These are phyloP conservation scores for Thraustochytrium sp. DNA, from an alignment of 352 stramenopile genomes.

Conservation along the genomic window DNA sequence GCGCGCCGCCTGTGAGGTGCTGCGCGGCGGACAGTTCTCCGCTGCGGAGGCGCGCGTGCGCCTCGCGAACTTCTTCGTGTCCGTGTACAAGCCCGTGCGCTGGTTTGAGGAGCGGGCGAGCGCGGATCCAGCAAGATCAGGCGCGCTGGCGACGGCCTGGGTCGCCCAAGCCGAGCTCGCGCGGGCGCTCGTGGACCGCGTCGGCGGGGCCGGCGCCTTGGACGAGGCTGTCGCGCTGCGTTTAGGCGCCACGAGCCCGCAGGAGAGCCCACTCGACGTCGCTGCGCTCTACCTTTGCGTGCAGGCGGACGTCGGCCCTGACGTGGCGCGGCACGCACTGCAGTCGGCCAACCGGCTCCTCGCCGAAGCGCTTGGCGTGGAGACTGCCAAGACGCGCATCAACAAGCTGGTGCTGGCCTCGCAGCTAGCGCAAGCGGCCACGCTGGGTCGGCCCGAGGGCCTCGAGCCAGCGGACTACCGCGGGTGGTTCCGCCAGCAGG, in stretches of 20 bases:
- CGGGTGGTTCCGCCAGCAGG: neutral
- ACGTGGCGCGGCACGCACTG: neutral
- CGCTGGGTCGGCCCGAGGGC: neutral
- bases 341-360: neutral
- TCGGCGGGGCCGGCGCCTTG: no score
- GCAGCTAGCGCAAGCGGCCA: neutral
- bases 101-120: no score
- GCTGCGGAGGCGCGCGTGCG: neutral
- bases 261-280: neutral
- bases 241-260: no score
- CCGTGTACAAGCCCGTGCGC: neutral
- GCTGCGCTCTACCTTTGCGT: neutral
- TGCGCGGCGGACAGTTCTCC: no score
- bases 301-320: neutral
- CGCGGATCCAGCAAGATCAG: no score
- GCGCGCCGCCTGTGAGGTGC: no score
- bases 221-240: no score
- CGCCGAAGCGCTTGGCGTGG: neutral
- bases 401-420: neutral
- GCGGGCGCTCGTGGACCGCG: no score
- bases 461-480: no score
- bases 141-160: no score
- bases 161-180: no score
- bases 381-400: neutral
- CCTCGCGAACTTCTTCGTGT: neutral